Evolutionary conservation across 257 asterid species (phyloP), one percentile per base, ranked within the genome.

Genomic region (Thymus quinquecostatus): DNA sequence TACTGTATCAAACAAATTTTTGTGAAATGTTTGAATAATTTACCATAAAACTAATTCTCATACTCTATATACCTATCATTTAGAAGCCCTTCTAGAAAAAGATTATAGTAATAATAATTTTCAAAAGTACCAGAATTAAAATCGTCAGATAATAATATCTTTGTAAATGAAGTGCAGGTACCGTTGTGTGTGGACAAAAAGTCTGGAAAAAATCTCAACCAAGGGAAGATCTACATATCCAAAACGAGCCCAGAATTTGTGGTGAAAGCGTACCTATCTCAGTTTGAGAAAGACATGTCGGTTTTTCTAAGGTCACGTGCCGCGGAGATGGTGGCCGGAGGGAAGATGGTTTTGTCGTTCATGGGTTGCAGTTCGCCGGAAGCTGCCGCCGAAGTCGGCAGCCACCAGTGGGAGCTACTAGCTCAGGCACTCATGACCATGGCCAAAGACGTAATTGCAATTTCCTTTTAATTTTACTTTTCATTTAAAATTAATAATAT

Each of bases 191-290:
- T 83, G 74, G 12, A 34, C 8, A 32, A 40, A 3, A 55, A 28
- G 38, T 28, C 60, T 73, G 0, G 75, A 70, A 6, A 43, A 48
- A 74, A 80, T 0, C 13, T 84, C 44, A 87, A 92, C 84, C 80
- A 85, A 72, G 96, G 96, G 11, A 89, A 89, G 75, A 63, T 89
- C 1, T 87, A 89, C 76, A 77, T 92, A 63, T 87, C 96, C 4
- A 70, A 83, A 58, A 82, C 89, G 1, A 89, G 96, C 50, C 79
- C 88, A 1, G 13, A 3, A 1, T 43, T 68, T 0, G 89, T 89
- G 7, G 11, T 66, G 57, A 54, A 81, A 11, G 90, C 92, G 1
- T 92, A 92, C 38, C 59, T 51, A 1, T 8, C 44, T 6, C 96
- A 92, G 27, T 89, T 89, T 61, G 76, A 77, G 60, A 75, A 50